Evolutionary conservation across 2,329 filamentous ascomycete genomes (phyloP), one percentile per base, ranked within the genome.

Genomic region (Neofusicoccum kwambonambiense): DNA sequence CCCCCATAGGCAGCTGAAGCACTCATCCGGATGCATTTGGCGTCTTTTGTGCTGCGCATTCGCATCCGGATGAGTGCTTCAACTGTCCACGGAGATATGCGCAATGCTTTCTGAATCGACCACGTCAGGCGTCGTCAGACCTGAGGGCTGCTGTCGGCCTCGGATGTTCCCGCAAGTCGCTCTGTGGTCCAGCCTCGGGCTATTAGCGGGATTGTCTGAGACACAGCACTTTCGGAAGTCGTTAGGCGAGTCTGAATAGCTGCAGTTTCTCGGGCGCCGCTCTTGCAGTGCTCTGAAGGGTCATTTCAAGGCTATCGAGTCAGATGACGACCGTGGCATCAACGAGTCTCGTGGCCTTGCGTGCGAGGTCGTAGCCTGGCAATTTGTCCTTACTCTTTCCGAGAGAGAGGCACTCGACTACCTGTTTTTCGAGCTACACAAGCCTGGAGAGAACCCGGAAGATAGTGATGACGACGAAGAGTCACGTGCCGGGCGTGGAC

Each of bases 341-440:
- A 86, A 87, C 65, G 85, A 90, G 65, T 86, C 89, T 13, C 84
- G 90, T 62, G 89, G 89, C 19, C 86, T 87, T 72, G 90, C 89
- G 34, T 93, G 90, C 72, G 91, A 94, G 78, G 90, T 92, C 67
- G 89, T 92, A 13, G 91, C 91, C 42, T 93, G 90, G 89, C 86
- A 90, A 44, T 92, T 92, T 70, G 80, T 93, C 41, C 87, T 87
- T 15, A 87, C 87, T 63, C 80, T 93, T 37, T 89, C 88, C 1
- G 89, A 92, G 72, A 81, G 87, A 27, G 90, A 93, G 70, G 88
- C 88, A 8, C 88, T 94, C 31, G 87, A 92, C 64, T 91, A 84
- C 70, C 89, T 91, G 64, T 84, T 93, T 39, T 89, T 89, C 69
- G 90, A 93, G 74, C 85, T 93, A 50, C 88, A 89, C 2, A 54